Percentiles rank a stretch among this genome's conserved stretches.
Evolutionary conservation across 768 basidiomycete species (phyloP).

Genomic region (Symmetrospora coprosmae): DNA sequence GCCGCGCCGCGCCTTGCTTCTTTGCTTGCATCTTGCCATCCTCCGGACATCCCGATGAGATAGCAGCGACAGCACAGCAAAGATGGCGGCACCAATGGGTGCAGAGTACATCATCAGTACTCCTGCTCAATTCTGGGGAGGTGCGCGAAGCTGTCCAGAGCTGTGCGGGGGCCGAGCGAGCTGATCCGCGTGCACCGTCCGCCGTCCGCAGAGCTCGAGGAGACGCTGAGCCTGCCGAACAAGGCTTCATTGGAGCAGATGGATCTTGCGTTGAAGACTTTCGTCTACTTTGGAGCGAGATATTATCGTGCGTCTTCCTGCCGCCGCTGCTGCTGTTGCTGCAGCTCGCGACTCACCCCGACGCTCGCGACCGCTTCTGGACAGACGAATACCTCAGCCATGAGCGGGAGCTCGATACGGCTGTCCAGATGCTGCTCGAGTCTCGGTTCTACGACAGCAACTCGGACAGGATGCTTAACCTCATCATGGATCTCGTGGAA

Average conservation of each 20-base stretch:
- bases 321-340: too few relatives aligned
- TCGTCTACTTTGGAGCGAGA: slow-evolving; percentile 59
- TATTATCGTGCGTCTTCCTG: slow-evolving; percentile 75
- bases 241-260: slow-evolving; percentile 5
- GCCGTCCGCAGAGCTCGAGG: slow-evolving; percentile 11
- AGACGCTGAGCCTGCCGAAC: not conserved
- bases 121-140: slow-evolving; percentile 18
- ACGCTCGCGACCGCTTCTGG: too few relatives aligned
- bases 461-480: slow-evolving; percentile 78
- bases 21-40: too few relatives aligned
- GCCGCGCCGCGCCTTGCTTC: too few relatives aligned
- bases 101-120: slow-evolving; percentile 10
- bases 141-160: not conserved
- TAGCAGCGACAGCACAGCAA: too few relatives aligned
- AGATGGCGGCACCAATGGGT: not conserved
- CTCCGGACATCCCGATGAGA: too few relatives aligned
- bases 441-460: slow-evolving; percentile 83
- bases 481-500: slow-evolving; percentile 55
- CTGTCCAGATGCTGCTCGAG: slow-evolving; percentile 57
- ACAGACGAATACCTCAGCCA: slow-evolving; percentile 72
- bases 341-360: too few relatives aligned
- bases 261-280: slow-evolving; percentile 46
- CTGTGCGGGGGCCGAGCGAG: not conserved
- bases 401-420: slow-evolving; percentile 69
- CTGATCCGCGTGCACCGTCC: not conserved